Conservation (phyloP, 495 filamentous ascomycete species). For the Darksidea phi region DNA sequence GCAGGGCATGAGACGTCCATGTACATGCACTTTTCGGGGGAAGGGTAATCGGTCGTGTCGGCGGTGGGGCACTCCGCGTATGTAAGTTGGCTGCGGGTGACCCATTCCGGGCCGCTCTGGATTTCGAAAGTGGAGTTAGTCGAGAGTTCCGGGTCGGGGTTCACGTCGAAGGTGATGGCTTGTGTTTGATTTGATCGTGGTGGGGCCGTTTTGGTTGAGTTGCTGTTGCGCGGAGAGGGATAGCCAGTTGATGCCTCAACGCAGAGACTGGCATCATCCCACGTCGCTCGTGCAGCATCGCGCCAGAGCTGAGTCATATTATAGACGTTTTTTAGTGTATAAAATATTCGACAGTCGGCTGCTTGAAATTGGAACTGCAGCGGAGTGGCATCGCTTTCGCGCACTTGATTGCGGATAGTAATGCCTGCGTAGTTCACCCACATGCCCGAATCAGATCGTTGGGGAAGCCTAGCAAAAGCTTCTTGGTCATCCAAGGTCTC, state of each 20-base stretch:
- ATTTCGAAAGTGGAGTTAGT: too few relatives aligned
- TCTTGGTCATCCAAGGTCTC: slow-evolving; percentile 3
- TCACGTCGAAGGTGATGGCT: too few relatives aligned
- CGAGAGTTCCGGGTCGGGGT: too few relatives aligned
- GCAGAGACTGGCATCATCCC: slow-evolving; percentile 14
- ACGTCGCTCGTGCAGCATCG: slow-evolving; percentile 10
- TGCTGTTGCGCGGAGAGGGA: not conserved
- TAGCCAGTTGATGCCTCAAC: slow-evolving; percentile 26
- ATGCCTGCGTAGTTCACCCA: slow-evolving; percentile 13
- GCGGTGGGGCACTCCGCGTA: too few relatives aligned
- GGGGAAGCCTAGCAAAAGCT: slow-evolving; percentile 9
- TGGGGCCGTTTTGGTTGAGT: slow-evolving; percentile 9
- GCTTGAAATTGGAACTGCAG: slow-evolving; percentile 56
- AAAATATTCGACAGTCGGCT: slow-evolving; percentile 57
- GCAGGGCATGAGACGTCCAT: too few relatives aligned
- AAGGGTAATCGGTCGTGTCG: too few relatives aligned
- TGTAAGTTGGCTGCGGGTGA: too few relatives aligned
- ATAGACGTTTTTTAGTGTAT: slow-evolving; percentile 49
- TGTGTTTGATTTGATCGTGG: too few relatives aligned
- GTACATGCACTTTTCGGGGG: too few relatives aligned
- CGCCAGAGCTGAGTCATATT: slow-evolving; percentile 48
- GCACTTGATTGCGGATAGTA: slow-evolving; percentile 21
- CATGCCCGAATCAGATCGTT: slow-evolving; percentile 16
- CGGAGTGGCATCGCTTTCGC: slow-evolving; percentile 39
- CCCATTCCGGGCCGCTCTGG: too few relatives aligned